phyloP scores from a whole-genome alignment of 768 basidiomycete species.

The Cantharellus anzutake region DNA sequence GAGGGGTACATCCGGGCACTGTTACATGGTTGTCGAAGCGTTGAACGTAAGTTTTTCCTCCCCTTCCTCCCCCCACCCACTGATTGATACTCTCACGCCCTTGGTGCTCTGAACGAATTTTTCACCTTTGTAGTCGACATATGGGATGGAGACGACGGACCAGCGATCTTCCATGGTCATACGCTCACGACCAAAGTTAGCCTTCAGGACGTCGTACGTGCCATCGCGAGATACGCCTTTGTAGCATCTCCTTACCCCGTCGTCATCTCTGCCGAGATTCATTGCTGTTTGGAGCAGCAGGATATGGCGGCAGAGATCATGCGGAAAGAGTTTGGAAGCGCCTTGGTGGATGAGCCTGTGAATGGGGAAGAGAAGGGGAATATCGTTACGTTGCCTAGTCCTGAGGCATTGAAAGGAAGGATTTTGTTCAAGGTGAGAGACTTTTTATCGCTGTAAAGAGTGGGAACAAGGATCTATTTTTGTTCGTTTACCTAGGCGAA shows the following conservation, averaged over 20 bases:
- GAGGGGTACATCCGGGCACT: slow-evolving; percentile 79
- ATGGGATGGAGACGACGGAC: slow-evolving; percentile 72
- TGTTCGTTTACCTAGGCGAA: slow-evolving; percentile 34
- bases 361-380: slow-evolving; percentile 23
- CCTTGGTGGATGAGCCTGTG: slow-evolving; percentile 29
- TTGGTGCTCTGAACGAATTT: background rate
- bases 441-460: background rate
- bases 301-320: slow-evolving; percentile 62
- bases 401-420: slow-evolving; percentile 56
- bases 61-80: no score
- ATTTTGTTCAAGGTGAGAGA: slow-evolving; percentile 62
- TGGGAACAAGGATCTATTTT: background rate
- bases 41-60: slow-evolving; percentile 47
- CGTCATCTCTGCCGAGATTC: slow-evolving; percentile 84
- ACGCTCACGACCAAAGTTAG: slow-evolving; percentile 74
- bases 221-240: slow-evolving; percentile 80
- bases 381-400: slow-evolving; percentile 55
- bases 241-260: slow-evolving; percentile 79
- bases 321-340: slow-evolving; percentile 36
- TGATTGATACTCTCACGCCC: background rate
- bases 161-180: slow-evolving; percentile 75
- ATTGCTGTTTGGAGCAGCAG: slow-evolving; percentile 65
- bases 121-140: slow-evolving; percentile 49
- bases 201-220: slow-evolving; percentile 60
- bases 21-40: slow-evolving; percentile 78